Evolutionary conservation across 768 basidiomycete genomes (phyloP).

Genomic region (Suillus tomentosus): DNA sequence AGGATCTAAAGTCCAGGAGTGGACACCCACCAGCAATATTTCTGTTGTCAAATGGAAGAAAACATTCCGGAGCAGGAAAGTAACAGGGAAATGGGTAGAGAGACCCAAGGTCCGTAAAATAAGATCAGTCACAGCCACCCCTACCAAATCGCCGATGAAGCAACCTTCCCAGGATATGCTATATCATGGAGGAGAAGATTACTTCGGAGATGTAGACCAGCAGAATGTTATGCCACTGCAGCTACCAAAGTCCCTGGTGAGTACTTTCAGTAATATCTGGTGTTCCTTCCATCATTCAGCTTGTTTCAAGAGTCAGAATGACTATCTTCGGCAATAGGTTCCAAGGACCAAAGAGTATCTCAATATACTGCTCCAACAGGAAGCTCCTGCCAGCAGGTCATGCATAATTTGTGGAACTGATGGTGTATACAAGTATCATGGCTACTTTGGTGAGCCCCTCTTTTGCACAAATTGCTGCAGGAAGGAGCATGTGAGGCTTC

Average conservation of each 20-base stretch:
- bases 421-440: too few relatives aligned
- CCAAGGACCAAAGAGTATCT: too few relatives aligned
- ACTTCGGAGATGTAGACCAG: neutral
- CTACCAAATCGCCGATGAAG: neutral
- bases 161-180: neutral
- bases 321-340: too few relatives aligned
- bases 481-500: neutral
- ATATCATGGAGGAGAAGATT: neutral
- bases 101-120: neutral
- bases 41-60: neutral
- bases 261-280: too few relatives aligned
- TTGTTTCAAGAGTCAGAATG: too few relatives aligned
- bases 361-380: too few relatives aligned
- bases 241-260: too few relatives aligned
- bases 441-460: too few relatives aligned
- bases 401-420: too few relatives aligned
- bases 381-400: too few relatives aligned
- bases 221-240: neutral
- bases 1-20: neutral
- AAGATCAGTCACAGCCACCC: neutral
- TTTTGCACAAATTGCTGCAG: neutral
- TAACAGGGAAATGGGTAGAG: neutral
- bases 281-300: too few relatives aligned
- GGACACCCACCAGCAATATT: neutral
- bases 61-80: neutral